These are phyloP conservation scores for Chlamydomonas reinhardtii DNA, from an alignment of 163 green algal species.

Conservation along the genomic window DNA sequence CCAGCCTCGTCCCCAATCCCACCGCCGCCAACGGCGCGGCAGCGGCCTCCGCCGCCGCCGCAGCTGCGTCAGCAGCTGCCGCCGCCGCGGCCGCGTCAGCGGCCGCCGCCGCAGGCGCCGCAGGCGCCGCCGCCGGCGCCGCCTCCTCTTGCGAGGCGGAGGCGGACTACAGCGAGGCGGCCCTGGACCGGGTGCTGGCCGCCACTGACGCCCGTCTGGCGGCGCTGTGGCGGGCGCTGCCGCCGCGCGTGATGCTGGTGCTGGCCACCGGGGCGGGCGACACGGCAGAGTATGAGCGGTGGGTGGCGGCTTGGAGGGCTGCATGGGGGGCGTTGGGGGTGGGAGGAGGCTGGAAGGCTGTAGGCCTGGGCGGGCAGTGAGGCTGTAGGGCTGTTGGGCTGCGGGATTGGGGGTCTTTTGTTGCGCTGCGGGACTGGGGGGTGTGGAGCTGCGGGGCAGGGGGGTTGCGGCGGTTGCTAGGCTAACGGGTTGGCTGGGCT, in stretches of 20 bases:
- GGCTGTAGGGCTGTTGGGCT: no score
- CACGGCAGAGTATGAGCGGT: conserved; percentile 58
- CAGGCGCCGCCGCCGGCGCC: background rate
- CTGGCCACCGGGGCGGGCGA: conserved; percentile 78
- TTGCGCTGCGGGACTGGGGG: no score
- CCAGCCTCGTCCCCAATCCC: no score
- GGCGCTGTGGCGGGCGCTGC: conserved; percentile 60
- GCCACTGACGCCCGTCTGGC: conserved; percentile 63
- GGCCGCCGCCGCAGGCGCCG: background rate
- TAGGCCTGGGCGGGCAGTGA: no score
- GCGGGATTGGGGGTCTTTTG: no score
- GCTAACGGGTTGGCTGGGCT: no score
- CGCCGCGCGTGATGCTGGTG: conserved; percentile 71
- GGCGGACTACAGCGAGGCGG: conserved; percentile 35
- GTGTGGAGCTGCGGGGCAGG: no score
- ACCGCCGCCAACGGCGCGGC: background rate
- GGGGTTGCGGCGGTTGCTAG: no score
- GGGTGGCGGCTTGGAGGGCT: background rate
- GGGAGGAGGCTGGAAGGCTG: no score
- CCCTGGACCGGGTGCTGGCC: conserved; percentile 51
- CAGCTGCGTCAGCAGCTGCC: background rate
- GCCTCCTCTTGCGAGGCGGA: background rate
- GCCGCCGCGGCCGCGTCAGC: background rate
- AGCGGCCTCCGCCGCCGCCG: background rate
- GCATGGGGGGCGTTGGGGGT: no score